Evolutionary conservation across 495 filamentous ascomycete genomes (phyloP), one percentile per base, ranked within the genome.

Genomic region (Podospora bellae-mahoneyi): DNA sequence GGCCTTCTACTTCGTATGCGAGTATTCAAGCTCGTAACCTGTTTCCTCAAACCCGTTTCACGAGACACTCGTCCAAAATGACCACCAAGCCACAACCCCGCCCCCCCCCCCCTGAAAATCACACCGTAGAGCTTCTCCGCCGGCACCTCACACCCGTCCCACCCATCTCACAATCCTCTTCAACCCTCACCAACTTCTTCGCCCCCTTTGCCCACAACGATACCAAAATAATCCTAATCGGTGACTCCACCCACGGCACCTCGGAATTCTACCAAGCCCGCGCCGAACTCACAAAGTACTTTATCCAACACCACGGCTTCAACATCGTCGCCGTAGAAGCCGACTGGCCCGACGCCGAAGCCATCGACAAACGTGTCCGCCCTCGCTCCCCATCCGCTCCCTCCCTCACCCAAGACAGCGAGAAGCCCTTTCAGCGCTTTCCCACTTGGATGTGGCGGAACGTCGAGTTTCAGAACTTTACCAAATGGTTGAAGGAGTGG

Each of bases 381-480:
- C 65, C 74, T 0, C 71, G 76, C 30, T 78, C 78, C 2, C 71
- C 68, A 13, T 76, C 81, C 13, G 69, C 64, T 20, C 34, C 64
- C 10, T 58, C 66, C 20, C 66, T 62, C 18, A 60, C 72, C 3
- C 70, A 73, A 2, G 76, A 75, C 5, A 66, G 77, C 9, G 79
- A 82, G 54, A 78, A 80, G 10, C 67, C 69, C 16, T 88, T 88
- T 71, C 74, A 81, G 62, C 74, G 84, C 19, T 88, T 88, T 57
- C 86, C 86, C 26, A 85, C 83, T 4, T 88, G 85, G 86, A 88
- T 88, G 86, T 88, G 86, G 86, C 79, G 84, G 13, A 88, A 87
- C 64, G 69, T 71, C 27, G 85, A 88, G 68, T 83, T 85, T 71
- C 84, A 86, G 26, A 74, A 79, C 0, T 82, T 88, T 19, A 80